These are phyloP conservation scores for Thecaphora thlaspeos DNA, from an alignment of 1,284 basidiomycete species.

Conservation along the genomic window DNA sequence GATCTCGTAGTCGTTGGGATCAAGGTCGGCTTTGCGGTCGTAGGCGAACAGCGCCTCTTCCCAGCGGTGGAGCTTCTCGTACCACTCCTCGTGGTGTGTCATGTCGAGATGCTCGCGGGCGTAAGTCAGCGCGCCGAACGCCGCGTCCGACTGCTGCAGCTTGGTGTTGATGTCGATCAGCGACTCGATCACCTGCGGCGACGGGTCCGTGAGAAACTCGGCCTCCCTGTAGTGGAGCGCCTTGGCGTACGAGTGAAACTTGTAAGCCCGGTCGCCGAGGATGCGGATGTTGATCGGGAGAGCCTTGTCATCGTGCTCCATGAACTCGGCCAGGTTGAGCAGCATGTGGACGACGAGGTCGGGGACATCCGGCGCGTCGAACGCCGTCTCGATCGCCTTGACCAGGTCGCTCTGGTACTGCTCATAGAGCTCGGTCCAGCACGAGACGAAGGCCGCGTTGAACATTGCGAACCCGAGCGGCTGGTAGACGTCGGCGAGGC, in stretches of 20 bases:
- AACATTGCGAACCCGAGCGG: constrained; percentile 92
- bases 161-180: constrained; percentile 97
- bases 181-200: constrained; percentile 78
- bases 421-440: constrained; percentile 94
- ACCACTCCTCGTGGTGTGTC: constrained; percentile 92
- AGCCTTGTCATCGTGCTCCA: constrained; percentile 98
- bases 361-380: constrained; percentile 76
- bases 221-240: constrained; percentile 98
- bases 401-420: constrained; percentile 65
- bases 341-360: constrained; percentile 90
- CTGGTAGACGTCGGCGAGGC: constrained; percentile 84
- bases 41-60: constrained; percentile 88
- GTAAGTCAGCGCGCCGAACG: constrained; percentile 54
- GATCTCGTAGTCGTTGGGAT: constrained; percentile 63
- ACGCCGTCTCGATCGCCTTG: constrained; percentile 82
- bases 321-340: constrained; percentile 96
- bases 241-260: constrained; percentile 94
- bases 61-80: constrained; percentile 94
- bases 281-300: constrained; percentile 90
- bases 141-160: constrained; percentile 71
- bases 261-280: constrained; percentile 86
- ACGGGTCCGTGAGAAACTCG: constrained; percentile 90
- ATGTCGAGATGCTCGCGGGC: constrained; percentile 65
- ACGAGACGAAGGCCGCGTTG: constrained; percentile 97
- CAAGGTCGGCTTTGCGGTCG: constrained; percentile 72